phyloP scores from a whole-genome alignment of 768 basidiomycete species.

The Tremella mesenterica region DNA sequence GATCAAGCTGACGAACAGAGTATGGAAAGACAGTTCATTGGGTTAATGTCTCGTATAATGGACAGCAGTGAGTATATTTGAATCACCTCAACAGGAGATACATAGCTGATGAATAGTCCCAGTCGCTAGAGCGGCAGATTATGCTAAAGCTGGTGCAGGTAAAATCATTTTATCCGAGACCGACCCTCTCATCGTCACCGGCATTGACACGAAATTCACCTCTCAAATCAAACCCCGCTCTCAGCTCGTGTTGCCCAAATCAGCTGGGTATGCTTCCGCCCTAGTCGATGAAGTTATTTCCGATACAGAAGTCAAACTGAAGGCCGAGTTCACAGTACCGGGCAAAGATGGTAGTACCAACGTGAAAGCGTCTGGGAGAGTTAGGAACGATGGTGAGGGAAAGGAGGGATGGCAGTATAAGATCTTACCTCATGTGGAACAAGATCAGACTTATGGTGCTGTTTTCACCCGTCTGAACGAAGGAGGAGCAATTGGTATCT shows the following conservation, averaged over 20 bases:
- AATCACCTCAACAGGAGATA: background rate
- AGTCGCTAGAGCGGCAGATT: conserved; percentile 82
- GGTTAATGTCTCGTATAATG: conserved; percentile 72
- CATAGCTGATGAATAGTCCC: conserved; percentile 57
- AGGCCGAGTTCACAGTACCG: conserved; percentile 35
- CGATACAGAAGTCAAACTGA: conserved; percentile 59
- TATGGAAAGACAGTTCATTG: conserved; percentile 68
- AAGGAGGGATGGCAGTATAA: conserved; percentile 67
- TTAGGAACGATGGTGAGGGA: conserved; percentile 26
- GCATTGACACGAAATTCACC: conserved; percentile 69
- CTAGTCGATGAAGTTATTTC: conserved; percentile 83
- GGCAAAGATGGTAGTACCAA: conserved; percentile 41
- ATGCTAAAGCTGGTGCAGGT: conserved; percentile 67
- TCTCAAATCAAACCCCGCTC: conserved; percentile 54
- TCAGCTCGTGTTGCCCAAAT: conserved; percentile 61
- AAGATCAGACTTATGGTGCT: conserved; percentile 84
- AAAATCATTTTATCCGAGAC: conserved; percentile 59
- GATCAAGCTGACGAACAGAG: conserved; percentile 47
- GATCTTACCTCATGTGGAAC: conserved; percentile 78
- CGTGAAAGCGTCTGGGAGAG: conserved; percentile 36
- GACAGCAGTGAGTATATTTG: conserved; percentile 63
- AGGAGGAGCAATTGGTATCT: conserved; percentile 89
- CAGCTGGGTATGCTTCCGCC: conserved; percentile 63
- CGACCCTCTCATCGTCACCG: conserved; percentile 73
- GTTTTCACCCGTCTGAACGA: conserved; percentile 80